Percentiles rank a stretch among this genome's conserved stretches.
These are phyloP conservation scores for Butyriboletus loyo DNA, from an alignment of 768 basidiomycete genomes.

Conservation along the genomic window DNA sequence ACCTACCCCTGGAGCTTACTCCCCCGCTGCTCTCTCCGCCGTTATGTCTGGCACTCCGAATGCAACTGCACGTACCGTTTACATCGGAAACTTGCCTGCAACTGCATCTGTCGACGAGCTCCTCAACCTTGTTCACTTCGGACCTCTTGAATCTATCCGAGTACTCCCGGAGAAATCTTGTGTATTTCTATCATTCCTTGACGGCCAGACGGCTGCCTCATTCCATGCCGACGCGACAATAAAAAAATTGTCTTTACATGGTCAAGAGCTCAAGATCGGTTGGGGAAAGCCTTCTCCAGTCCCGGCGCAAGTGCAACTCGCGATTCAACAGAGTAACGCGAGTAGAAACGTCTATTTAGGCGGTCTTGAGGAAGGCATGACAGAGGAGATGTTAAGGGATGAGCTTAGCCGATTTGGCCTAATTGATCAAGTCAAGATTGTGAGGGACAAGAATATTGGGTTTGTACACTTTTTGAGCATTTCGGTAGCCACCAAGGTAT, in stretches of 20 bases:
- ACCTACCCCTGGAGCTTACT: slow-evolving; percentile 68
- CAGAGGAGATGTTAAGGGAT: slow-evolving; percentile 89
- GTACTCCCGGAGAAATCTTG: slow-evolving; percentile 96
- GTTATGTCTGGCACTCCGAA: slow-evolving; percentile 61
- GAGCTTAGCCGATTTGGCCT: slow-evolving; percentile 90
- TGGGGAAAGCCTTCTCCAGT: slow-evolving; percentile 96
- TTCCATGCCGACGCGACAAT: slow-evolving; percentile 97
- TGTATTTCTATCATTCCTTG: slow-evolving; percentile 97
- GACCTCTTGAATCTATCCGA: slow-evolving; percentile 91
- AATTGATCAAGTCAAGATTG: slow-evolving; percentile 99
- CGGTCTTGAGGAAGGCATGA: slow-evolving; percentile 84
- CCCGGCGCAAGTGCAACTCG: slow-evolving; percentile 78
- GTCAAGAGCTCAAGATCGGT: slow-evolving; percentile 96
- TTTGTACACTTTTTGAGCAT: slow-evolving; percentile 99
- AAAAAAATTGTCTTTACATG: slow-evolving; percentile 90
- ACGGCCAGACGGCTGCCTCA: slow-evolving; percentile 86
- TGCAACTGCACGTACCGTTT: slow-evolving; percentile 82
- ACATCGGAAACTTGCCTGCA: slow-evolving; percentile 92
- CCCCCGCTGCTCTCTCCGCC: slow-evolving; percentile 74
- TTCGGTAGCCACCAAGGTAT: slow-evolving; percentile 88
- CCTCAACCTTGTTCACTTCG: slow-evolving; percentile 96
- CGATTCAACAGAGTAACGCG: slow-evolving; percentile 90
- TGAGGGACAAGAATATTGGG: slow-evolving; percentile 97
- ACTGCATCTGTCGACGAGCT: slow-evolving; percentile 97
- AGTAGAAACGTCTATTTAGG: slow-evolving; percentile 97